These are phyloP conservation scores for Mortierella sp. DNA, from an alignment of 371 early-diverging fungal genomes.

Conservation along the genomic window DNA sequence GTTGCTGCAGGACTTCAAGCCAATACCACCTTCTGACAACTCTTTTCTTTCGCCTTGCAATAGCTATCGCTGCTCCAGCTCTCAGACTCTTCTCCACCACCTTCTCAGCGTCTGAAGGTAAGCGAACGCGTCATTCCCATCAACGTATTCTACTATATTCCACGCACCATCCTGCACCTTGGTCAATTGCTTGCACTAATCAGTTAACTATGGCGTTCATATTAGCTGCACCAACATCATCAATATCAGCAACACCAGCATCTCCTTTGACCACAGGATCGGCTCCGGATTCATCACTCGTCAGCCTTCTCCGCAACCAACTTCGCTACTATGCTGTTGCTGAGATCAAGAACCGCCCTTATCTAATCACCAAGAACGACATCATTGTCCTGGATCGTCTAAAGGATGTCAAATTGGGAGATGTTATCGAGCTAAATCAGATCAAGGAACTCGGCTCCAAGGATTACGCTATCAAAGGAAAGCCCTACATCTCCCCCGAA, in stretches of 20 bases:
- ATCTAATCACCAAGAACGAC: constrained; percentile 89
- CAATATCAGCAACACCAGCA: constrained; percentile 8
- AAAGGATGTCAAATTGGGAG: constrained; percentile 84
- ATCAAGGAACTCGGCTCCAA: constrained; percentile 90
- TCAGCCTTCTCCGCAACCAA: constrained; percentile 63
- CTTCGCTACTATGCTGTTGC: constrained; percentile 85
- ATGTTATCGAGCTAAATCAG: constrained; percentile 85
- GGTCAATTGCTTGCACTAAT: neutral
- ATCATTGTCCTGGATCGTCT: constrained; percentile 86
- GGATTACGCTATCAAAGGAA: constrained; percentile 87
- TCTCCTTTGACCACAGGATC: no score
- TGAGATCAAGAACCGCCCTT: constrained; percentile 89
- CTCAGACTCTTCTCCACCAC: constrained; percentile 31
- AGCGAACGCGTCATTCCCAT: neutral
- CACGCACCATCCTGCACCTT: no score
- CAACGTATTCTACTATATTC: neutral
- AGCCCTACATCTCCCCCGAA: constrained; percentile 82
- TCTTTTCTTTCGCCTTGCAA: neutral
- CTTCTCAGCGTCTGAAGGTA: constrained; percentile 37
- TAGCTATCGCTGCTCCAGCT: constrained; percentile 22
- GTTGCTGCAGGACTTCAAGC: constrained; percentile 1
- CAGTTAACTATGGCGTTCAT: neutral
- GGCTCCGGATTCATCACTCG: constrained; percentile 10
- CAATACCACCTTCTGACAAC: neutral
- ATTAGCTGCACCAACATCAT: constrained; percentile 23